Evolutionary conservation across 108 stramenopile genomes (phyloP).

Genomic region (Fistulifera solaris): DNA sequence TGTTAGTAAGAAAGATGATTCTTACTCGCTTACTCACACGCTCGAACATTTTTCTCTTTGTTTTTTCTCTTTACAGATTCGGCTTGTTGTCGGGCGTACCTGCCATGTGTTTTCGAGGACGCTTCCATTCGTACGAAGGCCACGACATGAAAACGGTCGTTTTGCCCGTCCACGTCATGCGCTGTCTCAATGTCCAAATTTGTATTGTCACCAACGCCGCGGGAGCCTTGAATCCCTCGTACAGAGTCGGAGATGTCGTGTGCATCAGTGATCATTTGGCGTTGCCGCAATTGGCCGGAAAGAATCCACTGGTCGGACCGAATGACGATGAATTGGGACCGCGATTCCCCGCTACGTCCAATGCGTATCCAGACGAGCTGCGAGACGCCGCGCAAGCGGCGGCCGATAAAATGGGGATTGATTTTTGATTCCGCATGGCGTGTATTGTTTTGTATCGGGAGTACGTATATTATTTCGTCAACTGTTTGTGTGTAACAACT

Average conservation of each 20-base stretch:
- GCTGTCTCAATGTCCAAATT: slow-evolving; percentile 68
- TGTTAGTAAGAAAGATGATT: too few species aligned
- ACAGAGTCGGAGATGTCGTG: slow-evolving; percentile 83
- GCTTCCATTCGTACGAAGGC: slow-evolving; percentile 93
- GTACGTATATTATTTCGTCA: not conserved
- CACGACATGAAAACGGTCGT: slow-evolving; percentile 80
- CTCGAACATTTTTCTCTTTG: too few species aligned
- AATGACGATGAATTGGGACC: slow-evolving; percentile 87
- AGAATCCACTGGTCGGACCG: slow-evolving; percentile 80
- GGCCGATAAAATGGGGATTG: slow-evolving; percentile 39
- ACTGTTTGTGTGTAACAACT: too few species aligned
- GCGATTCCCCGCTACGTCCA: slow-evolving; percentile 76
- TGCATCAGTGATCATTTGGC: slow-evolving; percentile 83
- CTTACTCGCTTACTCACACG: too few species aligned
- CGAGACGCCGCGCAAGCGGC: slow-evolving; percentile 37
- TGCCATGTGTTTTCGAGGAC: slow-evolving; percentile 80
- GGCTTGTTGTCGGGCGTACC: slow-evolving; percentile 53
- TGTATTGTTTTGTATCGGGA: slow-evolving; percentile 87
- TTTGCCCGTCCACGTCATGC: slow-evolving; percentile 72
- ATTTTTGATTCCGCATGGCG: slow-evolving; percentile 57
- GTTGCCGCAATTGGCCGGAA: slow-evolving; percentile 73
- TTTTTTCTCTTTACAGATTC: slow-evolving; percentile 15
- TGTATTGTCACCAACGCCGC: slow-evolving; percentile 90
- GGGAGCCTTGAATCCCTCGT: slow-evolving; percentile 70
- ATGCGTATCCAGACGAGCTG: slow-evolving; percentile 55